Evolutionary conservation across 306 rosid species (phyloP).

Genomic region (Lathyrus oleraceus): DNA sequence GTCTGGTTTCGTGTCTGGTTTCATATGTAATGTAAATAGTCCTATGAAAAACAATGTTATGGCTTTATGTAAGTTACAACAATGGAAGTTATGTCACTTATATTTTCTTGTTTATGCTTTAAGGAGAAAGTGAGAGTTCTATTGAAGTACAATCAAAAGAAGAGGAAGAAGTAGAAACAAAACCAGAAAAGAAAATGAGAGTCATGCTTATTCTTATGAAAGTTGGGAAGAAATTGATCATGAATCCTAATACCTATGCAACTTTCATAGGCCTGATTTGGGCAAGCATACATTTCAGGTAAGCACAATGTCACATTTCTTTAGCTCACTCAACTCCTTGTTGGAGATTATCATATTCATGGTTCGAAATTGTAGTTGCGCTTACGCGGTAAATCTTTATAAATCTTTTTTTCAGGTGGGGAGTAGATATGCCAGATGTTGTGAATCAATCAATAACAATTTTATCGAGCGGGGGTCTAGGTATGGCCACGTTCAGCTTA

Average conservation of each 20-base stretch:
- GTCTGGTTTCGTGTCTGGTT: background rate
- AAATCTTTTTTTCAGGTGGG: constrained; percentile 65
- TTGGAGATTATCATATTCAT: no score
- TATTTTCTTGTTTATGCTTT: constrained; percentile 33
- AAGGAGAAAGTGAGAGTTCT: constrained; percentile 60
- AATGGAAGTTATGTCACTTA: constrained; percentile 6
- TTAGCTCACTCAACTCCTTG: background rate
- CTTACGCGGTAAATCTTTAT: no score
- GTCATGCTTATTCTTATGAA: constrained; percentile 58
- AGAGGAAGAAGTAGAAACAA: constrained; percentile 48
- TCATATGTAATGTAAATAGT: no score
- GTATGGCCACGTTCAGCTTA: constrained; percentile 98
- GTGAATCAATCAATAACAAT: constrained; percentile 60
- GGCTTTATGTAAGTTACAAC: background rate
- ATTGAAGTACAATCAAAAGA: constrained; percentile 66
- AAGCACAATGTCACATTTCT: constrained; percentile 16
- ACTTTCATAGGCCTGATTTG: constrained; percentile 76
- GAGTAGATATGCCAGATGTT: constrained; percentile 71
- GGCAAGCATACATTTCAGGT: constrained; percentile 85
- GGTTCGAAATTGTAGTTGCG: no score
- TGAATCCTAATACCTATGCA: constrained; percentile 92
- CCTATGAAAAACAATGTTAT: no score
- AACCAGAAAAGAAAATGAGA: constrained; percentile 46
- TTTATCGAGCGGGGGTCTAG: constrained; percentile 81
- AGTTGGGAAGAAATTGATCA: constrained; percentile 71